Evolutionary conservation across 768 basidiomycete genomes (phyloP).

Genomic region (Suillus cothurnatus): DNA sequence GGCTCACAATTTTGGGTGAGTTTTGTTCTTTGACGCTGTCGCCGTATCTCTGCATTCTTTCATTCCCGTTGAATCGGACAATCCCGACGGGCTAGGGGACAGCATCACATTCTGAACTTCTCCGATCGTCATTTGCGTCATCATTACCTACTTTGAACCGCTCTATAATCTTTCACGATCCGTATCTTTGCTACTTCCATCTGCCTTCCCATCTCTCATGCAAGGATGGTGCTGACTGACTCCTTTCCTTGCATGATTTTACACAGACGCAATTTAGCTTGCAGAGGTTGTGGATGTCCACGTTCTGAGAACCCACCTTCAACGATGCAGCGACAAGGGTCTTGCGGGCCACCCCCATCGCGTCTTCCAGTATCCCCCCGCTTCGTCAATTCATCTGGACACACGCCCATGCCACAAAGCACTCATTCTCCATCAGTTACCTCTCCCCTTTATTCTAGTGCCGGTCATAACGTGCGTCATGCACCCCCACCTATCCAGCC

Average conservation of each 20-base stretch:
- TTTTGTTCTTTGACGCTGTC: conserved; percentile 21
- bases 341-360: conserved; percentile 23
- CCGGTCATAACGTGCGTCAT: conserved; percentile 26
- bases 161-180: conserved; percentile 23
- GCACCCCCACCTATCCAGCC: conserved; percentile 24
- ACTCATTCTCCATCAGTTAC: conserved; percentile 27
- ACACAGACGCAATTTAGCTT: conserved; percentile 72
- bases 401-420: background rate
- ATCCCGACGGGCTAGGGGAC: background rate
- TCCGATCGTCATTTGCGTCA: conserved; percentile 18
- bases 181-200: background rate
- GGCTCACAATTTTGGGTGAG: conserved; percentile 87
- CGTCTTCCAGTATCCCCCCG: conserved; percentile 28
- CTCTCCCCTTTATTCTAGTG: conserved; percentile 34
- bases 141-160: conserved; percentile 26
- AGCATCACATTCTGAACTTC: background rate
- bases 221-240: conserved; percentile 45
- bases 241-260: conserved; percentile 51
- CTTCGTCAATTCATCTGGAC: conserved; percentile 19
- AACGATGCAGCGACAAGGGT: conserved; percentile 33
- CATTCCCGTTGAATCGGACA: background rate
- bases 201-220: conserved; percentile 15
- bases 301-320: conserved; percentile 41
- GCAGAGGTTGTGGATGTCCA: conserved; percentile 77
- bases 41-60: background rate